Base-by-base conservation (phyloP, 179 eudicot species). In the Silene vulgaris region DNA sequence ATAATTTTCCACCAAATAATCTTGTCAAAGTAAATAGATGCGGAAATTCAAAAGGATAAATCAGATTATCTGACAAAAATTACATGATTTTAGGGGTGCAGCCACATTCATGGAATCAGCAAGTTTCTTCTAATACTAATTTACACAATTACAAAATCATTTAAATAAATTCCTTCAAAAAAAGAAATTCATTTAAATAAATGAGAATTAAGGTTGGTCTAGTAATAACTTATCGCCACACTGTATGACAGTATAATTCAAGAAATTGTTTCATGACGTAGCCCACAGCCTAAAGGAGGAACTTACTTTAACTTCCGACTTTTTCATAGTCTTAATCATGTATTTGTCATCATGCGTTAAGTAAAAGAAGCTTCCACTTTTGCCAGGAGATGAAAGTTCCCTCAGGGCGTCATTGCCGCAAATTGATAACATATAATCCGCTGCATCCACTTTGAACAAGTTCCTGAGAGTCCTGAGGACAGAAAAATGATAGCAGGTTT, bases 321-420 rank as follows among this genome's bases (percentile, higher is more conserved):
- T 92, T 80, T 90, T 94, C 88, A 94, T 82, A 5, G 98, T 94
- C 85, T 94, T 94, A 52, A 94, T 94, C 98, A 94, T 94, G 86
- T 91, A 92, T 86, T 88, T 92, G 77, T 94, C 98, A 60, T 94
- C 98, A 40, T 86, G 85, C 32, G 98, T 94, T 74, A 90, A 78
- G 88, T 92, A 94, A 88, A 94, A 94, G 88, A 94, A 94, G 86
- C 97, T 89, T 79, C 98, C 97, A 87, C 98, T 94, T 80, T 94
- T 94, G 45, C 98, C 98, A 0, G 98, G 98, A 35, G 98, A 94
- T 14, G 97, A 94, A 74, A 94, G 98, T 84, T 92, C 97, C 43
- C 97, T 80, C 54, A 94, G 91, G 45, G 97, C 98, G 73, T 92
- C 98, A 79, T 90, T 88, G 35, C 97, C 98, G 70, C 98, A 92